Base-by-base conservation (phyloP, 768 basidiomycete genomes). In the Phaeolepiota aurea region DNA sequence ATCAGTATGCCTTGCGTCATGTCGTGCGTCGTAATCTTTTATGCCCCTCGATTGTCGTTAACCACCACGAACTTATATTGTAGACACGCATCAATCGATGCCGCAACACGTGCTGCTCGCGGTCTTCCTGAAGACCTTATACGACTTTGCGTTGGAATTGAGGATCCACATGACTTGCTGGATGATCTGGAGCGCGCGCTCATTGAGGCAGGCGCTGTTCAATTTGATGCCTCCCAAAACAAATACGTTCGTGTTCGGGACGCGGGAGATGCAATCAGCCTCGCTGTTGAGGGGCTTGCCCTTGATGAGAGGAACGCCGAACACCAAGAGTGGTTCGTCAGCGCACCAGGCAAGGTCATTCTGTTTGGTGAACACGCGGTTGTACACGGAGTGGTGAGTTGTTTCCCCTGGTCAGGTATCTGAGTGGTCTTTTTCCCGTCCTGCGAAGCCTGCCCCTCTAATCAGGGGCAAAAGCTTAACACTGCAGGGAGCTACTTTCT, bases 1-100 rank as follows among this genome's bases (percentile, higher is more conserved):
- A 98, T 98, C 64, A 91, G 87, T 48, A 97, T 99, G 94, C 96
- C 96, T 25, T 98, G 96, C 59, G 80, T 90, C 52, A 98, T 99
- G 96, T 96, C 92, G 94, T 98, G 62, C 66, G 93, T 86, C 3
- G 23, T 23, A 41, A 20, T 10, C 37, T 48, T 41, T 23, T 21
- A 40, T 41, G 45, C 38, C 39, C 5, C 30, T 18, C 51, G 40
- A 38, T 43, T 44, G 19, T 44, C 22, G 19, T 19, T 39, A 45
- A 46, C n/a, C n/a, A n/a, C n/a, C n/a, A n/a, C n/a, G n/a, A n/a
- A n/a, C n/a, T n/a, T n/a, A 40, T 32, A 37, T 40, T 41, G 11
- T 49, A 94, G 94, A 13, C 96, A 99, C 59, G 92, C 96, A 16
- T 98, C 96, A 28, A 99, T 99, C 49, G 93, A 97, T 54, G 80